phyloP scores from a whole-genome alignment of 257 asterid genomes.

The Solanum virginianum region DNA sequence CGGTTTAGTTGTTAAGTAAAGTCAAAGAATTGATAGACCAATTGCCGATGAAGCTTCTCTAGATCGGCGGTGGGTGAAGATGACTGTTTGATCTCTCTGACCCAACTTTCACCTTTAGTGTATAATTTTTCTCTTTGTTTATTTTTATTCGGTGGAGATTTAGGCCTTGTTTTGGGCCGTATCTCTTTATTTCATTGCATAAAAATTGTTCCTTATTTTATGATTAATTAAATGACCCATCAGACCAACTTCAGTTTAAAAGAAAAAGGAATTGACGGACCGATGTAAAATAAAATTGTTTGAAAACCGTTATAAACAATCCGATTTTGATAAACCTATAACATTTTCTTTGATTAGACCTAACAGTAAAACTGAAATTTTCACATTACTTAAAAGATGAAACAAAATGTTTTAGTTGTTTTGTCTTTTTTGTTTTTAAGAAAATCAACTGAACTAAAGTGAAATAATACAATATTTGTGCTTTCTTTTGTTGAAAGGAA shows the following conservation, averaged over 20 bases:
- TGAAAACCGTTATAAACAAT: too few species aligned
- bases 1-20: not conserved
- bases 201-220: too few species aligned
- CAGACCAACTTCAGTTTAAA: not conserved
- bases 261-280: not conserved
- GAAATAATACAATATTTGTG: too few species aligned
- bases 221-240: not conserved
- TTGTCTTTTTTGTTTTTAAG: too few species aligned
- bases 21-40: not conserved
- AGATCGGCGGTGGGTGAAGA: not conserved
- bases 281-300: not conserved
- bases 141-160: not conserved
- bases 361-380: too few species aligned
- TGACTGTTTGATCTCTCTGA: not conserved
- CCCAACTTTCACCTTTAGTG: not conserved
- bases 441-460: too few species aligned
- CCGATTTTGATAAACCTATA: too few species aligned
- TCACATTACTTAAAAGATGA: too few species aligned
- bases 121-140: not conserved
- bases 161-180: not conserved
- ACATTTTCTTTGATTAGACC: too few species aligned
- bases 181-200: too few species aligned
- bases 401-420: too few species aligned
- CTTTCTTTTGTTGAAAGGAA: too few species aligned
- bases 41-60: not conserved